Conservation (phyloP, 1,139 yeast genomes). For the Hyphopichia fennica region DNA sequence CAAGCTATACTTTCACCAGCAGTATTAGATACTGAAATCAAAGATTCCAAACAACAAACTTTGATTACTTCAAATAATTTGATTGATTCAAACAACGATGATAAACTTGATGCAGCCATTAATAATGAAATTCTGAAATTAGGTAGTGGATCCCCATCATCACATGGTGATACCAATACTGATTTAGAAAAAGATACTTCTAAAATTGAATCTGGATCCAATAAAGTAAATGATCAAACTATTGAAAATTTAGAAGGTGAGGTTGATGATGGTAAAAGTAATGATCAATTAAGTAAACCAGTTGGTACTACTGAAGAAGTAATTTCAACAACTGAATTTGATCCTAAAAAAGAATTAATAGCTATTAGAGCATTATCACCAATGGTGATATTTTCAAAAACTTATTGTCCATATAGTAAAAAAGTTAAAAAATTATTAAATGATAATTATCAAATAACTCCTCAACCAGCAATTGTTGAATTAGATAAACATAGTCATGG, state of each 20-base stretch:
- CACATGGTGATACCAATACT: not conserved
- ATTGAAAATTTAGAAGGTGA: not conserved
- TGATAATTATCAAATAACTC: conserved; percentile 67
- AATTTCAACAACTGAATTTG: conserved; percentile 39
- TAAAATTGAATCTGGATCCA: not conserved
- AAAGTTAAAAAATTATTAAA: conserved; percentile 64
- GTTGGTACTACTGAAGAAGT: conserved; percentile 3
- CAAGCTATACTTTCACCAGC: conserved; percentile 5
- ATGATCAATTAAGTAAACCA: conserved; percentile 4
- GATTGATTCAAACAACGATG: conserved; percentile 37
- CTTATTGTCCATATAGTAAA: conserved; percentile 74
- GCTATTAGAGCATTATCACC: conserved; percentile 65
- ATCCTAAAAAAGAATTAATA: conserved; percentile 60
- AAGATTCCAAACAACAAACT: conserved; percentile 4
- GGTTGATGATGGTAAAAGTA: conserved; percentile 7
- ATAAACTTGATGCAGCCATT: conserved; percentile 39
- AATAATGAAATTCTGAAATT: conserved; percentile 38
- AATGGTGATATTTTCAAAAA: conserved; percentile 68
- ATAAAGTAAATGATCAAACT: not conserved
- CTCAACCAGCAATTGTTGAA: conserved; percentile 74
- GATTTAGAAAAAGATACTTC: not conserved
- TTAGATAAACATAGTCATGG: conserved; percentile 78
- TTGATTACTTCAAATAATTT: conserved; percentile 14
- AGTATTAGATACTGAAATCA: conserved; percentile 1
- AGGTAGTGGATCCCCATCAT: conserved; percentile 5